Evolutionary conservation across 1,284 basidiomycete species (phyloP), one percentile per base, ranked within the genome.

Genomic region (Ustilago xerochloae): DNA sequence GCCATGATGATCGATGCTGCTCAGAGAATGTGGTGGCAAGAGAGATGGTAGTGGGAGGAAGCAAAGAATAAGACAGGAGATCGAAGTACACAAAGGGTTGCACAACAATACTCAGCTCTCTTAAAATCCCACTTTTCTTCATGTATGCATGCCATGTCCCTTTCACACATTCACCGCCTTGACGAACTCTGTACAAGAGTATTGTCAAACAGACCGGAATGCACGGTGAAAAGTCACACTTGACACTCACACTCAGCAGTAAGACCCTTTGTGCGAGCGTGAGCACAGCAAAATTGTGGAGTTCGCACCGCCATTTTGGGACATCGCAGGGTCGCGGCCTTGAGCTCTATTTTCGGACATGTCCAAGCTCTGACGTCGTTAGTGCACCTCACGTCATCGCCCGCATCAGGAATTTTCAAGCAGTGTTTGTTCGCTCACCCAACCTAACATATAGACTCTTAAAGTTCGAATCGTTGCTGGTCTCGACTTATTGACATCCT

Each of bases 1-100:
- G 77, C 56, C 75, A 79, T 79, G 20, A 5, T 72, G 49, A 18
- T 30, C 48, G 28, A 18, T 48, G 35, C 22, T 43, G 41, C 15
- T 13, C 8, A 20, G 41, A 43, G n/a, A 24, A 18, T 13, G 7
- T 43, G 41, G 41, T 35, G 47, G 49, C 10, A 22, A 50, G 48
- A 28, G 15, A 29, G 16, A 13, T 20, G 10, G n/a, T 46, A 16
- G 13, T 46, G 28, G 43, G 28, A 41, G 10, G 43, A n/a, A 47
- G 45, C 8, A 15, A 47, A 18, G 29, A 46, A 26, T 8, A 26
- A 2, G 16, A n/a, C 43, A 46, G 18, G 28, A 26, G 43, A 2
- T 26, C 13, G 46, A 48, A n/a, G n/a, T n/a, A n/a, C n/a, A n/a
- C n/a, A n/a, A n/a, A n/a, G n/a, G n/a, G n/a, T n/a, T n/a, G n/a